Percentiles rank a stretch among this genome's conserved stretches.
Conservation (phyloP, 768 basidiomycete species). For the Macrolepiota fuliginosa region DNA sequence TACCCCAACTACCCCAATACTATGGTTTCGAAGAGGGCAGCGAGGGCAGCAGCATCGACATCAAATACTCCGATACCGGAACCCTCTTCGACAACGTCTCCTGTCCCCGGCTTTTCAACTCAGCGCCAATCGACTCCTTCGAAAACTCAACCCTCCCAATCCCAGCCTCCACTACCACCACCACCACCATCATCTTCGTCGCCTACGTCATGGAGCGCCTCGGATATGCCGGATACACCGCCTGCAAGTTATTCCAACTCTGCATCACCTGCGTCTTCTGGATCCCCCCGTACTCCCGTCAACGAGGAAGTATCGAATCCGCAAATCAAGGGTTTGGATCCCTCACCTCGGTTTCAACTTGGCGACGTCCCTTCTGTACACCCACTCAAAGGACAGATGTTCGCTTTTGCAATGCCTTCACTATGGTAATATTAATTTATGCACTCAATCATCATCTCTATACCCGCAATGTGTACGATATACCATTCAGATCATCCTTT, state of each 20-base stretch:
- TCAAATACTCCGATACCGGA: slow-evolving; percentile 41
- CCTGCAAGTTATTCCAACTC: slow-evolving; percentile 50
- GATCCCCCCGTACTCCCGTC: slow-evolving; percentile 57
- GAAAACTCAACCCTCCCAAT: slow-evolving; percentile 22
- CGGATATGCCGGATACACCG: slow-evolving; percentile 50
- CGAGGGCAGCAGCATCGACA: slow-evolving; percentile 37
- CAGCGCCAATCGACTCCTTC: slow-evolving; percentile 32
- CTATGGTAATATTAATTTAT: slow-evolving; percentile 48
- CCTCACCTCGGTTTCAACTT: slow-evolving; percentile 37
- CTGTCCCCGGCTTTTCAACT: slow-evolving; percentile 44
- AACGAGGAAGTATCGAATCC: slow-evolving; percentile 49
- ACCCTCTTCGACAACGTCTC: slow-evolving; percentile 41
- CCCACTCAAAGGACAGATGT: slow-evolving; percentile 59
- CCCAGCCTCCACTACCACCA: slow-evolving; percentile 21
- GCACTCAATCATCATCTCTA: background rate
- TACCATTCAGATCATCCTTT: background rate
- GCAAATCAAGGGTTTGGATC: slow-evolving; percentile 43
- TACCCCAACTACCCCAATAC: slow-evolving; percentile 66
- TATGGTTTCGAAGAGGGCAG: slow-evolving; percentile 60
- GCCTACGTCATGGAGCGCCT: slow-evolving; percentile 20
- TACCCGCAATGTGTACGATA: background rate
- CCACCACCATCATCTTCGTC: slow-evolving; percentile 26
- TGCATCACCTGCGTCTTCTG: slow-evolving; percentile 60
- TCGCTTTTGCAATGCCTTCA: slow-evolving; percentile 59
- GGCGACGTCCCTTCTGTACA: slow-evolving; percentile 31